Evolutionary conservation across 225 moss, liverwort and hornwort genomes (phyloP).

Genomic region (Climacium dendroides): DNA sequence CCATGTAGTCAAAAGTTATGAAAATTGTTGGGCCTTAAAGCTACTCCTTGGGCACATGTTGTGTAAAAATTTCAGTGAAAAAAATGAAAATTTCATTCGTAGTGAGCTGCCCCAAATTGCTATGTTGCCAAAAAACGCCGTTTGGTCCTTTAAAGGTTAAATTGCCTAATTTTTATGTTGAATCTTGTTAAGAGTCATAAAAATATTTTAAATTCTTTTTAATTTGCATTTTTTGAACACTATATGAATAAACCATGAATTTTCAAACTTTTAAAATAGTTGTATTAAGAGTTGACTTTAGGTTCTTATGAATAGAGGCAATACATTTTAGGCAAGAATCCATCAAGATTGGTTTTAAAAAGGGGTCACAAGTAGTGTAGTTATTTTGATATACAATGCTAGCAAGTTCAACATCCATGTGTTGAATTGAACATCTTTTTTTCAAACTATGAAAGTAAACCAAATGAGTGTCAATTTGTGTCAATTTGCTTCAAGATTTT

Average conservation of each 20-base stretch:
- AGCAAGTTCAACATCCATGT: neutral
- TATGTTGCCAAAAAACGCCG: no score
- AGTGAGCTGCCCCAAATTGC: no score
- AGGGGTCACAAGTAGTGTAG: neutral
- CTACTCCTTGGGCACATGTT: no score
- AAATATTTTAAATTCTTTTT: neutral
- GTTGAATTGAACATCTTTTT: neutral
- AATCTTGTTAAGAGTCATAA: neutral
- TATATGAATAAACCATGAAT: rapidly evolving
- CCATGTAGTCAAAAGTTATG: no score
- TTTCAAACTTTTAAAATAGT: neutral
- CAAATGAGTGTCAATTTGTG: neutral
- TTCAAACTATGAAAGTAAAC: neutral
- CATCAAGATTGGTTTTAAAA: neutral
- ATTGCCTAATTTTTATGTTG: neutral
- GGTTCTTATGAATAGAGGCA: no score
- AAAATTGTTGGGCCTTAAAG: no score
- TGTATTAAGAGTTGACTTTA: neutral
- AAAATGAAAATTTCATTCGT: no score
- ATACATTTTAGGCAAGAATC: neutral
- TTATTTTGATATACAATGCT: neutral
- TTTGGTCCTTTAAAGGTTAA: no score
- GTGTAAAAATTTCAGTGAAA: no score
- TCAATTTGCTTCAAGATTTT: neutral
- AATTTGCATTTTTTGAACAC: neutral